A percentile compares a stretch with the other conserved stretches of the same genome.
These are phyloP conservation scores for Quercus parvula DNA, from an alignment of 306 rosid species.

Conservation along the genomic window DNA sequence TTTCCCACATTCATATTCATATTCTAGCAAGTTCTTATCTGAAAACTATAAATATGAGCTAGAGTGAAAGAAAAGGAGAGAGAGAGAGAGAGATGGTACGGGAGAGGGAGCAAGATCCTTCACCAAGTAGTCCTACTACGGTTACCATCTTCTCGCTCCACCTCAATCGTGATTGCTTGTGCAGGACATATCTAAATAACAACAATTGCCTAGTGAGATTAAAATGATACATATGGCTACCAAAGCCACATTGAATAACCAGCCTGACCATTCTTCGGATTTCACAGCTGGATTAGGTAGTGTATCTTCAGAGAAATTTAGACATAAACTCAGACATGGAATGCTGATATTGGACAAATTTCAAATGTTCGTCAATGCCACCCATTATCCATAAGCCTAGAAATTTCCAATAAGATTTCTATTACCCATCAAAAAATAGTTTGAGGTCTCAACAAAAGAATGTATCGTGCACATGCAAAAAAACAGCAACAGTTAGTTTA, in stretches of 20 bases:
- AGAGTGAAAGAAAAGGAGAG: background rate
- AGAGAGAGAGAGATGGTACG: background rate
- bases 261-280: background rate
- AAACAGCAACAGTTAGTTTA: background rate
- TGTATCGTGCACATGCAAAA: background rate
- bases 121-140: conserved; percentile 90
- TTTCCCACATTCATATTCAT: too few relatives aligned
- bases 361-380: background rate
- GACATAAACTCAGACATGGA: background rate
- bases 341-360: background rate
- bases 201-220: conserved; percentile 8
- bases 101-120: conserved; percentile 9
- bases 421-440: background rate
- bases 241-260: background rate
- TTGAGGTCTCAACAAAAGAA: background rate
- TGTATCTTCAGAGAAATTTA: background rate
- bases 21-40: too few relatives aligned
- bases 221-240: background rate
- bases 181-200: conserved; percentile 84
- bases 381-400: background rate
- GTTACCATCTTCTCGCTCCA: conserved; percentile 98
- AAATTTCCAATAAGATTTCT: background rate
- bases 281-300: background rate
- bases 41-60: conserved; percentile 17
- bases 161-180: conserved; percentile 98